Evolutionary conservation across 1,139 yeast species (phyloP), one percentile per base, ranked within the genome.

Genomic region (Blastobotrys buckinghamii): DNA sequence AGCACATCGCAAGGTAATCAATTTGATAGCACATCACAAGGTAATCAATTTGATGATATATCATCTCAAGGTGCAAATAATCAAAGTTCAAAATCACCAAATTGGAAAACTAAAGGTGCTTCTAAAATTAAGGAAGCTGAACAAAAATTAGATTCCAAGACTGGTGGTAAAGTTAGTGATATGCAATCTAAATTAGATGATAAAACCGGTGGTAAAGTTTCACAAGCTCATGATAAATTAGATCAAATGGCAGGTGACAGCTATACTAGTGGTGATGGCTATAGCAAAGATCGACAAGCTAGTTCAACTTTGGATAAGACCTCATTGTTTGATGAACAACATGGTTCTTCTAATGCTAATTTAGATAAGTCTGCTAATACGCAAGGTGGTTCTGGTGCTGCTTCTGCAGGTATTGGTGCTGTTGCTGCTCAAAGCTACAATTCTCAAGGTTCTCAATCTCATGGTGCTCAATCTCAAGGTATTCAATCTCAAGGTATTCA

Each of bases 341-440:
- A n/a, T n/a, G 36, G 36, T 16, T 9, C 36, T 33, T n/a, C 19
- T 16, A 16, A 15, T 6, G n/a, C n/a, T n/a, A n/a, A n/a, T n/a
- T n/a, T n/a, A n/a, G 43, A 36, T 15, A 40, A 40, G 43, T 24
- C n/a, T 13, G 8, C 32, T 22, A 12, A 39, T 10, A 8, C 19
- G 6, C 32, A 24, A 29, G 34, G 20, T 34, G 45, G 47, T 24
- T 52, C 50, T 17, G 50, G 50, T 17, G 47, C 47, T 42, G 50
- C 50, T 26, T 51, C 46, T 39, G 41, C 46, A 37, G 49, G 38
- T 40, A 44, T 50, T 13, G 50, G 44, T 10, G 39, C 45, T 13
- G 36, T 43, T 15, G 19, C 16, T 7, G 6, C n/a, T n/a, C n/a
- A n/a, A n/a, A n/a, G n/a, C n/a, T n/a, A n/a, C n/a, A n/a, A n/a